Evolutionary conservation across 192 early-diverging fungal genomes (phyloP).

Genomic region (Globomyces pollinis-pini): DNA sequence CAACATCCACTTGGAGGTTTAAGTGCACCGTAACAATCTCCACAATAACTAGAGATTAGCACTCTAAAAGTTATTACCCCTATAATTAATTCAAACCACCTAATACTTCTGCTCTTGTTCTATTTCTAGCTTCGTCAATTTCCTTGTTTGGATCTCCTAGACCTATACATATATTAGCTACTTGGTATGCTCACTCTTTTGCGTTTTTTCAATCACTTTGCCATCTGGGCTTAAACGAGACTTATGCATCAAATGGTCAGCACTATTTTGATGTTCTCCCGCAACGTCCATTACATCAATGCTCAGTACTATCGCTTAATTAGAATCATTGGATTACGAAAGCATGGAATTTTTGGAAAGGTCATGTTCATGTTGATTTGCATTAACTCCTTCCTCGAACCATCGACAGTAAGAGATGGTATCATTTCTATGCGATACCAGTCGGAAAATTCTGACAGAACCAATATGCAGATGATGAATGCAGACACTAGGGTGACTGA

Average conservation of each 20-base stretch:
- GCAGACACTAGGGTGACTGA: constrained; percentile 71
- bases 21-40: constrained; percentile 79
- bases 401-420: constrained; percentile 76
- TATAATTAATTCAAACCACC: too few species aligned
- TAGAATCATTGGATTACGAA: too few species aligned
- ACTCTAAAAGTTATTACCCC: too few species aligned
- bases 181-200: constrained; percentile 45
- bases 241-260: constrained; percentile 75
- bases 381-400: constrained; percentile 79
- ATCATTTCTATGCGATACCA: constrained; percentile 61
- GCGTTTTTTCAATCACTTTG: constrained; percentile 48
- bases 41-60: constrained; percentile 54
- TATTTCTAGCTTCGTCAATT: constrained; percentile 11
- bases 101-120: background rate
- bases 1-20: constrained; percentile 73
- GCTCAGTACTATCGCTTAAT: constrained; percentile 57
- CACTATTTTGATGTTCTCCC: constrained; percentile 76
- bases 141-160: constrained; percentile 42
- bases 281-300: constrained; percentile 94
- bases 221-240: constrained; percentile 63
- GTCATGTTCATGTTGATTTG: constrained; percentile 83
- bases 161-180: constrained; percentile 24
- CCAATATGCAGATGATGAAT: constrained; percentile 64
- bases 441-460: constrained; percentile 75
- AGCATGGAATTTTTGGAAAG: constrained; percentile 86